Base-by-base conservation (phyloP, 495 filamentous ascomycete species). In the Oidiodendron maius region DNA sequence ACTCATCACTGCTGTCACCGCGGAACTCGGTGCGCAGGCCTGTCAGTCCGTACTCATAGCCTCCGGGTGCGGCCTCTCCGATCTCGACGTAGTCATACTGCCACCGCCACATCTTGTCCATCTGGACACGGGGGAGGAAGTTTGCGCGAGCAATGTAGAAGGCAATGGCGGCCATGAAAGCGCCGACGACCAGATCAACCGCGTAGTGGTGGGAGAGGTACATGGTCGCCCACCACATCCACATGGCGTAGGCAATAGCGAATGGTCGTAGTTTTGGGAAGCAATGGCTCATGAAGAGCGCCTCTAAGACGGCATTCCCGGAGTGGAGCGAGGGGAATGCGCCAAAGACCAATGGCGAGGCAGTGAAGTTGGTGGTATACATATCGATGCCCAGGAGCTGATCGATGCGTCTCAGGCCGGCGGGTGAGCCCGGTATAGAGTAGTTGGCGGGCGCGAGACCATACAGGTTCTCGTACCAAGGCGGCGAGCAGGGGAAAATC, bases 201-300 rank as follows among this genome's bases (percentile, higher is more conserved):
- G 91, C 91, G 60, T 96, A 96, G 66, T 96, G 91, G 65, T 96
- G 91, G 36, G 87, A 91, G 44, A 96, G 78, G 59, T 96, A 95
- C 86, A 96, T 93, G 41, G 91, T 96, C n/a, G 91, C 84, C 91
- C 91, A 96, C 85, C 87, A 95, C 60, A 96, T 82, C 91, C 91
- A 96, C 45, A 83, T 72, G 9, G 82, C 83, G 65, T 96, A 96
- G 40, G 72, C 74, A 39, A 89, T 74, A 68, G 91, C 93, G 21
- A 91, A 60, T 28, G 81, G 80, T 53, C 81, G 78, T 46, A 91
- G 68, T 23, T 77, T 76, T 2, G 91, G 91, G 71, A 96, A 96
- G 59, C 87, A 78, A 59, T 91, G 82, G 63, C 82, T 84, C 77
- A 96, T 85, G 72, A 96, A 96, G n/a, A 95, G 71, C 26, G 87